Percentiles rank a stretch among this genome's conserved stretches.
Evolutionary conservation across 2,329 filamentous ascomycete species (phyloP).

Genomic region (Fusarium pseudocircinatum): DNA sequence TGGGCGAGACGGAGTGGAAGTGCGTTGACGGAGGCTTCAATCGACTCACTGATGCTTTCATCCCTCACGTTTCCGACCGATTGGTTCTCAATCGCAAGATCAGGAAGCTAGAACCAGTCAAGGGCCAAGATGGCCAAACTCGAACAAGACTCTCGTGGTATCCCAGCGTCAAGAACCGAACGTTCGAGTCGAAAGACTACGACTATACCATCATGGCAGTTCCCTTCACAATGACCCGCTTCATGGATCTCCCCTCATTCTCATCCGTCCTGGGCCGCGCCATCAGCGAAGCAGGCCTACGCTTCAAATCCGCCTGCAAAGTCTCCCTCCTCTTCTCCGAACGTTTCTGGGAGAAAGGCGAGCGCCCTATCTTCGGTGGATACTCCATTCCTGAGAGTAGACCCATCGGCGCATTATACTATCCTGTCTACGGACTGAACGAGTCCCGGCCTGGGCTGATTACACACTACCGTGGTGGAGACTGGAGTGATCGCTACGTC

Average conservation of each 20-base stretch:
- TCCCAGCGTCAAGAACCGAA: constrained; percentile 57
- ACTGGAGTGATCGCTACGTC: constrained; percentile 2
- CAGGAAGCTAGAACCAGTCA: not conserved
- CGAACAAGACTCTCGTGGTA: constrained; percentile 46
- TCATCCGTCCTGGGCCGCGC: constrained; percentile 7
- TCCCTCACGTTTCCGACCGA: not conserved
- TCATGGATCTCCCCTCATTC: constrained; percentile 64
- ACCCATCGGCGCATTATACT: constrained; percentile 70
- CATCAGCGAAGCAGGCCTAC: constrained; percentile 12
- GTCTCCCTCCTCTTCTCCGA: constrained; percentile 60
- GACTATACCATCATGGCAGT: constrained; percentile 74
- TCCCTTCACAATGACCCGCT: constrained; percentile 71
- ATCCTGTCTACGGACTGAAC: constrained; percentile 74
- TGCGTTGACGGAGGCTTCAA: constrained; percentile 19
- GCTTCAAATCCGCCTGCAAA: constrained; percentile 54
- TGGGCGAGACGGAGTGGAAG: constrained; percentile 24
- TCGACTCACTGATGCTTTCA: not conserved
- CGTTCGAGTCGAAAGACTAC: constrained; percentile 53
- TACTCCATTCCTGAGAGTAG: constrained; percentile 68
- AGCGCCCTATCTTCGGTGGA: constrained; percentile 69
- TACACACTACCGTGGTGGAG: constrained; percentile 65
- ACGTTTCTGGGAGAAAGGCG: constrained; percentile 66
- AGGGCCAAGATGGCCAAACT: not conserved
- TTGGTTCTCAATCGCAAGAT: not conserved
- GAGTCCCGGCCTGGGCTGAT: constrained; percentile 69